A percentile compares a stretch with the other conserved stretches of the same genome.
phyloP scores from a whole-genome alignment of 2,329 filamentous ascomycete genomes.

The Phoma sp. region DNA sequence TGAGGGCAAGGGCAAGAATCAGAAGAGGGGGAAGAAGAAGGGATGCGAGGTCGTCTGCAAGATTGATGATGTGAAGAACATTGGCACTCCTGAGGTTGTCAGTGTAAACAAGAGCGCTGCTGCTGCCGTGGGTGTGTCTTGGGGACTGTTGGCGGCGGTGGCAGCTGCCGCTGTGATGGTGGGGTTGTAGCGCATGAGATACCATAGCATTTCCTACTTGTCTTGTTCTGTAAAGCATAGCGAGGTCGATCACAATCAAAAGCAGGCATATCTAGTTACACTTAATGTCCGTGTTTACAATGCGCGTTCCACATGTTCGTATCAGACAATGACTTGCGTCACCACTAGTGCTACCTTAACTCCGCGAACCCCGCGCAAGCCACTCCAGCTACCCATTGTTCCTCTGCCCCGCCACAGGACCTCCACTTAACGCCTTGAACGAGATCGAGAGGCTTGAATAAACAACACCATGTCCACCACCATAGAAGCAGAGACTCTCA shows the following conservation, averaged over 20 bases:
- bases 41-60: slow-evolving; percentile 46
- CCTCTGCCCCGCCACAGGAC: slow-evolving; percentile 1
- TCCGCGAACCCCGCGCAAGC: background rate
- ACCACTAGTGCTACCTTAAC: background rate
- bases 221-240: slow-evolving; percentile 8
- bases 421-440: background rate
- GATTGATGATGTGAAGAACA: slow-evolving; percentile 44
- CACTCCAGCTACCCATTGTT: background rate
- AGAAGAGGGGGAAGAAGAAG: slow-evolving; percentile 31
- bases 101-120: slow-evolving; percentile 24
- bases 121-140: slow-evolving; percentile 31
- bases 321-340: background rate
- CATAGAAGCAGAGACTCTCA: slow-evolving; percentile 54
- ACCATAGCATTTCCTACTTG: background rate
- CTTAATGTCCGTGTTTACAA: too few relatives aligned
- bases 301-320: background rate
- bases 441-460: background rate
- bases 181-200: slow-evolving; percentile 19
- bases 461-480: slow-evolving; percentile 30
- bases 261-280: background rate
- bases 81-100: slow-evolving; percentile 45
- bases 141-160: slow-evolving; percentile 32
- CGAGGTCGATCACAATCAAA: background rate
- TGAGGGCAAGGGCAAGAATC: slow-evolving; percentile 30
- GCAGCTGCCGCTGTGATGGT: slow-evolving; percentile 27